Evolutionary conservation across 306 rosid genomes (phyloP), one percentile per base, ranked within the genome.

Genomic region (Canavalia gladiata): DNA sequence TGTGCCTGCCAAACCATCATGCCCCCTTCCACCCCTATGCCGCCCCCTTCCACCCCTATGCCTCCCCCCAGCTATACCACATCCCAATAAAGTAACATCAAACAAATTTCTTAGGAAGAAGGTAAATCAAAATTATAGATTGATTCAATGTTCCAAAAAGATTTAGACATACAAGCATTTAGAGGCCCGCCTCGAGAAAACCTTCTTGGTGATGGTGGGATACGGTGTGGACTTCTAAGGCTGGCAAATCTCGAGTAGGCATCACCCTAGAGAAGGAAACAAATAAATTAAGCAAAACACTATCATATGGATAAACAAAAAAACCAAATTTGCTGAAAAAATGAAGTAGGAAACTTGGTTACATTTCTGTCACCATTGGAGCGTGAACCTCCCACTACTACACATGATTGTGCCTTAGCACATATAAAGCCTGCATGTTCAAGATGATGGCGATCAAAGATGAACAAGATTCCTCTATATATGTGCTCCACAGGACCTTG

Each of bases 401-500:
- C 77, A 87, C 98, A 94, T 33, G 94, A 90, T n/a, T 92, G 94
- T 49, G 99, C 90, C 86, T 92, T 96, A 59, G 87, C 94, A 87
- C 99, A 96, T 64, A 96, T 92, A 88, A 92, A 96, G 71, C 98
- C 99, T 0, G 98, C 97, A 85, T 96, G 99, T 86, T 96, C 99
- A 84, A 94, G 93, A 88, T 96, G 98, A 87, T 96, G 98, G 57
- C 98, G 97, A 85, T 94, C 99, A 77, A 73, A 88, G 69, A 96
- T 83, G 83, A 96, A 96, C 79, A 96, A 72, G 50, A 94, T 84
- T 77, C 99, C 98, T 78, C 93, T 91, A 83, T 90, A 90, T 82
- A 96, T 92, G 87, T 96, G 99, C 77, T 96, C 97, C 84, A 96
- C 99, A 3, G 98, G 97, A 76, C 99, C 99, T 92, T 92, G 98